These are phyloP conservation scores for Magnolia changhungtana DNA, from an alignment of 164 flowering plant genomes.

Conservation along the genomic window DNA sequence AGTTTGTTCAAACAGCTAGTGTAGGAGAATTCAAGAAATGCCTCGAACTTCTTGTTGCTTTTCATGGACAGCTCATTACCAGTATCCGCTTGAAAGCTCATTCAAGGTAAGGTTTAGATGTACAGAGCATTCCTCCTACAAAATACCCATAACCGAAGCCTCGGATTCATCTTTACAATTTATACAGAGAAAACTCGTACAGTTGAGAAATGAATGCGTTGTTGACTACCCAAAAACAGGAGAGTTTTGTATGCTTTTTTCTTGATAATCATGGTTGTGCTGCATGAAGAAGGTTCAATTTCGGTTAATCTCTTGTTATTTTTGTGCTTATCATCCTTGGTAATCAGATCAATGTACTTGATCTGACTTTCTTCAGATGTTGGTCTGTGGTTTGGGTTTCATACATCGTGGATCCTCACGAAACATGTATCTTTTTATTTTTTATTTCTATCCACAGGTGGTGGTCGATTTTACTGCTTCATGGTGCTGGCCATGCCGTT, in stretches of 20 bases:
- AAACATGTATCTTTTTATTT: not conserved
- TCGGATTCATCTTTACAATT: not conserved
- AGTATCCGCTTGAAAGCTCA: slow-evolving; percentile 40
- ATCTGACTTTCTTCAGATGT: not conserved
- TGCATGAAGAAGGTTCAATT: not conserved
- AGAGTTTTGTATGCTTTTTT: not conserved
- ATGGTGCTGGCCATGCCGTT: slow-evolving; percentile 88
- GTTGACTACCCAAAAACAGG: not conserved
- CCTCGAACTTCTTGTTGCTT: slow-evolving; percentile 76
- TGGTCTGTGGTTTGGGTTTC: not conserved
- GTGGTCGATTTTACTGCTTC: slow-evolving; percentile 89
- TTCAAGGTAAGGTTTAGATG: slow-evolving; percentile 35
- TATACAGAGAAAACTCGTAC: too few species aligned
- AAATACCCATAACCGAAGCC: not conserved
- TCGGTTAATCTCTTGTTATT: too few species aligned
- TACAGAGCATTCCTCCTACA: not conserved
- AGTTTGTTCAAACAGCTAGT: slow-evolving; percentile 73
- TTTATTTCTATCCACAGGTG: slow-evolving; percentile 32
- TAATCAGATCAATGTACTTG: not conserved
- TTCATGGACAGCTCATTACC: slow-evolving; percentile 62
- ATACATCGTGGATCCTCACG: not conserved
- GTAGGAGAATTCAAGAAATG: slow-evolving; percentile 87
- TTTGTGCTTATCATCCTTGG: not conserved
- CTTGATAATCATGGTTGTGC: not conserved
- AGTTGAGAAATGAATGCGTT: too few species aligned